Evolutionary conservation across 2,329 filamentous ascomycete species (phyloP), one percentile per base, ranked within the genome.

Genomic region (Penicillium sumatraense): DNA sequence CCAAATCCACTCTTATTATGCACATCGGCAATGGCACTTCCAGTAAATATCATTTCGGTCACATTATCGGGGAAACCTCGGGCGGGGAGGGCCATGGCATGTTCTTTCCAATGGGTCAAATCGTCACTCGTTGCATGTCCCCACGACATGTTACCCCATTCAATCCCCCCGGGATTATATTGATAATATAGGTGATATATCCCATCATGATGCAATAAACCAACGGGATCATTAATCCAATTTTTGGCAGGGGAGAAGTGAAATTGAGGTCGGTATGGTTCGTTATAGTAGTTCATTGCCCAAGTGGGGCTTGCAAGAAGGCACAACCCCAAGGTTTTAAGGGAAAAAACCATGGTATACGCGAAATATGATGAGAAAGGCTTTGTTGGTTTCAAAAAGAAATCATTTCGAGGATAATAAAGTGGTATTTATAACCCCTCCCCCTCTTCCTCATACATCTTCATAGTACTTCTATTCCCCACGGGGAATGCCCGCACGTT

Each of bases 1-100:
- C 88, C 88, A 74, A 89, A 86, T 1, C 86, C 86, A 13, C 84
- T 87, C 0, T 86, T 87, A 65, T 89, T 89, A 65, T 88, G 83
- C 10, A 69, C 69, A 64, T 89, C 86, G 20, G 86, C 72, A 0
- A 88, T 84, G 6, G 77, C 79, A 45, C 81, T 86, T 24, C 85
- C 83, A 1, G 80, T 82, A 59, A 81, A 85, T 40, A 83, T 79
- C 51, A 72, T 78, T 11, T 75, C 71, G 0, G 69, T 72, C 16
- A 79, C 67, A 24, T 78, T 73, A 0, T 77, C 73, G 0, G 81
- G 81, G 42, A 75, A 83, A 16, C 65, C 65, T 9, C 60, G 59
- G 20, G 66, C 62, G 20, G 62, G 62, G 3, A 89, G 73, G 9
- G 86, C 86, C 59, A 89, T 84, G 5, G 82, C 81, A 63, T 88